A percentile compares a stretch with the other conserved stretches of the same genome.
Conservation (phyloP, 2,329 filamentous ascomycete genomes). For the Grosmannia huntii region DNA sequence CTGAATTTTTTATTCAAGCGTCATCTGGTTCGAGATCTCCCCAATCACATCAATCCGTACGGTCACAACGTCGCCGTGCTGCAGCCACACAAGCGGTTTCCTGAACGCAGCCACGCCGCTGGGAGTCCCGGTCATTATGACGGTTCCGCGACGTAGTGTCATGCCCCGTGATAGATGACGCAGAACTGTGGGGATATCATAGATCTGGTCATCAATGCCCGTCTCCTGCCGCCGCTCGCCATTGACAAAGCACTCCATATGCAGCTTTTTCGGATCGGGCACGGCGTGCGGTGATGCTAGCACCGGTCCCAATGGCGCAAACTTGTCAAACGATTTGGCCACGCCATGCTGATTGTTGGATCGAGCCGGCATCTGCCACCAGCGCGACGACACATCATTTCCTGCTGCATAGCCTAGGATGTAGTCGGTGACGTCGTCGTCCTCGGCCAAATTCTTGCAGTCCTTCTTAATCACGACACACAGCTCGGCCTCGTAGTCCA, state of each 20-base stretch:
- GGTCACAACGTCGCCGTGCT: constrained; percentile 22
- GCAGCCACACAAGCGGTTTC: constrained; percentile 20
- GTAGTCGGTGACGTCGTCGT: constrained; percentile 33
- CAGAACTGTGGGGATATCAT: constrained; percentile 25
- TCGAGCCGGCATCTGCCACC: constrained; percentile 31
- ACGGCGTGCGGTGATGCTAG: constrained; percentile 13
- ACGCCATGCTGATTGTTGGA: constrained; percentile 31
- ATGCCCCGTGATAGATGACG: constrained; percentile 25
- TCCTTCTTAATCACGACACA: constrained; percentile 34
- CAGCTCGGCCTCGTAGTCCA: constrained; percentile 40
- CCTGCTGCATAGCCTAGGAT: constrained; percentile 43
- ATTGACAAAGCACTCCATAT: constrained; percentile 27
- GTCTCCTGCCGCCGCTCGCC: constrained; percentile 30
- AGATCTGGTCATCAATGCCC: constrained; percentile 30
- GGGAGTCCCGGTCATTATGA: constrained; percentile 30
- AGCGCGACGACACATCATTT: constrained; percentile 38
- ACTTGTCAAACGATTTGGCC: constrained; percentile 37
- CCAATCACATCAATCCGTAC: constrained; percentile 21
- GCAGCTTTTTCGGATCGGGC: constrained; percentile 14
- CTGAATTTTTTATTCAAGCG: not conserved
- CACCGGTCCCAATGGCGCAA: constrained; percentile 36
- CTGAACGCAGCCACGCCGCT: constrained; percentile 20
- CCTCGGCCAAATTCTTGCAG: constrained; percentile 31
- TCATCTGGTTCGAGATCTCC: constrained; percentile 15
- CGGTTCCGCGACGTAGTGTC: constrained; percentile 30